Evolutionary conservation across 2,329 filamentous ascomycete genomes (phyloP), one percentile per base, ranked within the genome.

Genomic region (Atkinsonella texensis): DNA sequence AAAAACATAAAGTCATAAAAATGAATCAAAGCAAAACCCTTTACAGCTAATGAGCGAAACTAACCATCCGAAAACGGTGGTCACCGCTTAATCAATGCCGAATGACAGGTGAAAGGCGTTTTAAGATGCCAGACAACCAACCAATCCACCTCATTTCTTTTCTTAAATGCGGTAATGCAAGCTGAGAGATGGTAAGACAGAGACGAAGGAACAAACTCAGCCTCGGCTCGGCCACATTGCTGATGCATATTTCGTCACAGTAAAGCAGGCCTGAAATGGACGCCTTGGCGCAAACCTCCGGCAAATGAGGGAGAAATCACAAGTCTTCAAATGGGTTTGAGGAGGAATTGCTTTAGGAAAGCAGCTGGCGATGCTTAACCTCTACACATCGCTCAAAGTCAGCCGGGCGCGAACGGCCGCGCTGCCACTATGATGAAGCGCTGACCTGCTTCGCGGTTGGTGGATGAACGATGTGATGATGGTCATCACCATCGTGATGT

Each of bases 401-500:
- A 20, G 28, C 20, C 20, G 28, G 18, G 33, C 13, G 13, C 46
- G 33, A 20, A 49, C 41, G 20, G 35, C 41, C 15, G 18, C 35
- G 23, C 43, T 45, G 42, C 47, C 31, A 50, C 43, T 53, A 53
- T 53, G 51, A 53, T 15, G 48, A 50, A 32, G 51, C 51, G 46
- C 47, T 50, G 8, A 42, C 51, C 46, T 53, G 43, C 44, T 46
- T 46, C 38, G 13, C n/a, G 11, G 33, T 11, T 11, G 31, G 28
- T 58, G 57, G 46, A 35, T 56, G 55, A 39, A 57, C 55, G 23
- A 62, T 62, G 50, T 70, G 64, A 45, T 57, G 57, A 52, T 82
- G 74, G 48, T 89, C 87, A 59, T 96, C 91, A 15, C 89, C 93
- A 52, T 97, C 93, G 64, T 98, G 93, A 68, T 97, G 91, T 55